Evolutionary conservation across 1,284 basidiomycete genomes (phyloP), one percentile per base, ranked within the genome.

Genomic region (Trametes sp.): DNA sequence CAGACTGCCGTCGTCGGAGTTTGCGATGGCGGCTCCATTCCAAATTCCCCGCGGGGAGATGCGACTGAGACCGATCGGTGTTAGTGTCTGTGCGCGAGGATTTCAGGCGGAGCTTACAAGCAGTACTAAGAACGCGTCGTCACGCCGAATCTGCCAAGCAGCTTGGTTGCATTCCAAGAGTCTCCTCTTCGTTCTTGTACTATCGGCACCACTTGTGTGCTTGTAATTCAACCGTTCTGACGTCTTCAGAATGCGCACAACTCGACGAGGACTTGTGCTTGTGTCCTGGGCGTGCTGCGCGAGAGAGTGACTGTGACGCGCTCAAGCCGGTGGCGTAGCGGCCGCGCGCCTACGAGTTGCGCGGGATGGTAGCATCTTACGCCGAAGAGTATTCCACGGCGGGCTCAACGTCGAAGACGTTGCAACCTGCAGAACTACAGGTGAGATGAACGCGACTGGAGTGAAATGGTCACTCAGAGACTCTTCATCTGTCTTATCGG

Each of bases 111-210:
- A 42, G 51, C 51, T 41, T 31, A 2, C 26, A 54, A 23, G 1
- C 4, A 23, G 11, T 24, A 41, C 51, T 45, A 46, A 54, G 58
- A 59, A 54, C 58, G 14, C 26, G 11, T 8, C 23, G 58, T 54
- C 58, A 59, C 58, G 28, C 45, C 19, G 44, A 23, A 46, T 33
- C 31, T 28, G 58, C 58, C 58, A 54, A 59, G 58, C n/a, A 24
- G 16, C 58, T 59, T 59, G 58, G 58, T 38, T 54, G 51, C 58
- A 59, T 59, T 59, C 58, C 58, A 59, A 54, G 58, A 54, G 45
- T 51, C 28, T 35, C 33, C 26, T 16, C 44, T 48, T 11, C 51
- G 51, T 54, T 36, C 58, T 48, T 59, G 35, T 44, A 33, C 21
- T 16, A 38, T 8, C 23, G 33, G 45, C 24, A 52, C 28, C 49